Percentiles rank a stretch among this genome's conserved stretches.
Conservation (phyloP, 1,284 basidiomycete species). For the Lentinula novae-zelandiae region DNA sequence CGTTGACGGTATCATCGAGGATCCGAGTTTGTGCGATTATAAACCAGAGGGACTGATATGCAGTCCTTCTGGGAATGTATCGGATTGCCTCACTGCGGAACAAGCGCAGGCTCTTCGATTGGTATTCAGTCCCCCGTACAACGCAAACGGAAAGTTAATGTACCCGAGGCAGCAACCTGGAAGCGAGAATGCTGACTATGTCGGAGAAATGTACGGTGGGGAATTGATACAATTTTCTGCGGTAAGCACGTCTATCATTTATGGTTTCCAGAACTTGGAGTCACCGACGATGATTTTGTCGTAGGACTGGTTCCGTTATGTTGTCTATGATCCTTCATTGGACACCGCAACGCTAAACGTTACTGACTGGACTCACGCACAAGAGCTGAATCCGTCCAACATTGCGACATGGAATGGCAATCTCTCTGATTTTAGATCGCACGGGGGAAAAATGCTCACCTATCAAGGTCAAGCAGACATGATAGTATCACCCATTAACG, state of each 20-base stretch:
- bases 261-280: neutral
- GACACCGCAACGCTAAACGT: conserved; percentile 8
- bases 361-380: neutral
- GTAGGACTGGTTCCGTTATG: conserved; percentile 17
- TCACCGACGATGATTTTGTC: neutral
- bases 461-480: conserved; percentile 20
- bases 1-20: conserved; percentile 29
- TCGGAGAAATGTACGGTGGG: conserved; percentile 10
- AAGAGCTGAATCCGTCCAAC: conserved; percentile 15
- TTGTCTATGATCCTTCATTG: conserved; percentile 10
- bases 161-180: conserved; percentile 24
- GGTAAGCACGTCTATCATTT: neutral
- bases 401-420: conserved; percentile 19
- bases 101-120: conserved; percentile 30
- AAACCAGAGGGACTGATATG: conserved; percentile 27
- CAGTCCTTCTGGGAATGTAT: conserved; percentile 19
- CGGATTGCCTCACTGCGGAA: conserved; percentile 26
- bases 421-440: conserved; percentile 17
- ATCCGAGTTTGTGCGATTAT: conserved; percentile 31
- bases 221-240: conserved; percentile 6
- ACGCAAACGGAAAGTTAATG: conserved; percentile 25
- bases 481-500: conserved; percentile 17
- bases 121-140: conserved; percentile 28
- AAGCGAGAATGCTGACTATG: neutral
- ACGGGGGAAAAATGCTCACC: conserved; percentile 20